Base-by-base conservation (phyloP, 2,329 filamentous ascomycete genomes). In the Penicillium sp. region DNA sequence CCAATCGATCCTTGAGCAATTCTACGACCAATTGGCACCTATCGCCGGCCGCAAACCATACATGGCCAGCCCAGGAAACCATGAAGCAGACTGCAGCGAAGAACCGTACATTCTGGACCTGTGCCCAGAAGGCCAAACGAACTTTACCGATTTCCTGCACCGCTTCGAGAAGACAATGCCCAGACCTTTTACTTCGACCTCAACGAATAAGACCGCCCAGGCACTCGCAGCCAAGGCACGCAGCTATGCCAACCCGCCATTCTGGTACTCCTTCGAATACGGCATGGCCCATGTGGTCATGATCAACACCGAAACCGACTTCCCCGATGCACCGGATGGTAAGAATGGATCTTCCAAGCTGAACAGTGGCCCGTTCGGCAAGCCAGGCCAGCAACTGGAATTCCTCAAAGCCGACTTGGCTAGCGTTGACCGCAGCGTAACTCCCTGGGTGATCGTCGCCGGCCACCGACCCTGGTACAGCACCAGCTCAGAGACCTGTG, bases 241-340 rank as follows among this genome's bases (percentile, higher is more conserved):
- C 18, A 20, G 59, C 31, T 66, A 77, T 7, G 66, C 76, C 4
- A 69, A 74, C n/a, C 75, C 77, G 13, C 74, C 77, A 0, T 79
- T 80, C 56, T 81, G 78, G 78, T 81, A 78, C 65, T 78, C 75
- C 0, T 81, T 80, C 57, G 78, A 81, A 49, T 79, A 81, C 59
- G 78, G 78, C 49, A 76, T 79, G 74, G 70, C 67, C 0, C 78
- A 81, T 58, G 61, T 78, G 43, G 65, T 73, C 28, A 77, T 78
- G 75, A 70, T 80, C 49, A 66, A 81, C 65, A 80, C 77, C 0
- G 77, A 80, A 54, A 81, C 78, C 1, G 77, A 81, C 62, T 79
- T 81, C 50, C 54, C 69, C 3, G 45, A 70, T 36, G 77, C 76
- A 0, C 77, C 77, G 0, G 75, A 77, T 42, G 65, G 62, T 0